Evolutionary conservation across 2,329 filamentous ascomycete species (phyloP).

Genomic region (Colletotrichum orbiculare): DNA sequence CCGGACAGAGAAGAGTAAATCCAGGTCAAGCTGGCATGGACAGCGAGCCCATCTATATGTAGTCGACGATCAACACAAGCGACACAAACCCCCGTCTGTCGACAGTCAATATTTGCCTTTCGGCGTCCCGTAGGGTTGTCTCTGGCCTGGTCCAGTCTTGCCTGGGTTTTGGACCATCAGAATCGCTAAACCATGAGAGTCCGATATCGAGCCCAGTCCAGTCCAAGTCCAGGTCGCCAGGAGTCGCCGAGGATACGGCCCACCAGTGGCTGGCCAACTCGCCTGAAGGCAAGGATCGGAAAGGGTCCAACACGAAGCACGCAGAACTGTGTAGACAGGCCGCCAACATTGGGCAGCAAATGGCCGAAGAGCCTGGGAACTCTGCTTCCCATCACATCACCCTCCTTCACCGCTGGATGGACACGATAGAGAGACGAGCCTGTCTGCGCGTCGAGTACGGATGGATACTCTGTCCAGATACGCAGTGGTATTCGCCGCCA

Average conservation of each 20-base stretch:
- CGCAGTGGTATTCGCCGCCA: constrained; percentile 9
- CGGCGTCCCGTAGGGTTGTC: too few relatives aligned
- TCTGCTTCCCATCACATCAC: neutral
- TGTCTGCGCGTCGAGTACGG: too few relatives aligned
- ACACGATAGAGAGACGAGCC: neutral
- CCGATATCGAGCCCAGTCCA: neutral
- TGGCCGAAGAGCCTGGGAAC: neutral
- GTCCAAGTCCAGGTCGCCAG: constrained; percentile 1
- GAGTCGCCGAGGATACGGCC: constrained; percentile 31
- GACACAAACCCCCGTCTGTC: constrained; percentile 14
- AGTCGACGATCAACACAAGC: constrained; percentile 18
- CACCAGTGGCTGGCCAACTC: constrained; percentile 34
- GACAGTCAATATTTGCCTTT: constrained; percentile 12
- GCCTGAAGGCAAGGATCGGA: neutral
- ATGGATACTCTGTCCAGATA: too few relatives aligned
- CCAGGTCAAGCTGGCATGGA: constrained; percentile 14
- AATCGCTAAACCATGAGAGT: too few relatives aligned
- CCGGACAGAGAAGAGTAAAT: constrained; percentile 9
- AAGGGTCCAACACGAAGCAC: constrained; percentile 3
- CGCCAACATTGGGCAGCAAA: constrained; percentile 32
- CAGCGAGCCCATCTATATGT: constrained; percentile 30
- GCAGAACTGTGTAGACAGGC: neutral
- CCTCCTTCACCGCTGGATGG: constrained; percentile 26
- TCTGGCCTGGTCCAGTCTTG: too few relatives aligned
- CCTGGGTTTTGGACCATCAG: too few relatives aligned